phyloP scores from a whole-genome alignment of 257 asterid species.

The Solanum peruvianum region DNA sequence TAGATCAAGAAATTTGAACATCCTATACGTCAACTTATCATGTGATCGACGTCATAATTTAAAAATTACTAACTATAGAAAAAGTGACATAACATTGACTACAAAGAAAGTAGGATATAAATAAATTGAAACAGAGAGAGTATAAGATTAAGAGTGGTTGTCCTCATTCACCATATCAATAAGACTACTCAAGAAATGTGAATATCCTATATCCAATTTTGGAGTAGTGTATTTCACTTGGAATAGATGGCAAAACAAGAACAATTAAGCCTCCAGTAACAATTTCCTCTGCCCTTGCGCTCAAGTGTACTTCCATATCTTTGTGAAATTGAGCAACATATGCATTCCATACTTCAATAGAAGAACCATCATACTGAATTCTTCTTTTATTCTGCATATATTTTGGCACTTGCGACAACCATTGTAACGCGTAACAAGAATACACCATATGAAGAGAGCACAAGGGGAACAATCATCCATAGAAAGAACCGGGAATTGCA shows the following conservation, averaged over 20 bases:
- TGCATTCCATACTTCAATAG: neutral
- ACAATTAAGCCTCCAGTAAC: slow-evolving; percentile 19
- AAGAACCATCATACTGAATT: slow-evolving; percentile 8
- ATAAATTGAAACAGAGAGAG: neutral
- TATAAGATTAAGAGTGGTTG: neutral
- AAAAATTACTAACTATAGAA: neutral
- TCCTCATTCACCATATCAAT: neutral
- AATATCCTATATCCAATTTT: neutral
- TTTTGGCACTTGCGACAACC: slow-evolving; percentile 22
- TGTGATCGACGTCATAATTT: neutral
- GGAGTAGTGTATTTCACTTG: neutral
- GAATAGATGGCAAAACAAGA: neutral
- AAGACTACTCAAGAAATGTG: neutral
- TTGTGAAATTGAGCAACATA: slow-evolving; percentile 11
- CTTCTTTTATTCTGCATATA: slow-evolving; percentile 9
- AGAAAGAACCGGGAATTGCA: slow-evolving; percentile 45
- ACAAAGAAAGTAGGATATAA: neutral
- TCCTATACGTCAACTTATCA: neutral
- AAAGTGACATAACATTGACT: neutral
- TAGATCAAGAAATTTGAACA: no score
- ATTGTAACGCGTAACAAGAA: slow-evolving; percentile 17
- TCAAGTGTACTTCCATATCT: slow-evolving; percentile 5
- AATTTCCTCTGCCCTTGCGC: slow-evolving; percentile 9
- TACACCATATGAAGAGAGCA: slow-evolving; percentile 8
- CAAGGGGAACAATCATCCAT: neutral